Conservation (phyloP, 2,329 filamentous ascomycete genomes). For the Knoxdaviesia capensis region DNA sequence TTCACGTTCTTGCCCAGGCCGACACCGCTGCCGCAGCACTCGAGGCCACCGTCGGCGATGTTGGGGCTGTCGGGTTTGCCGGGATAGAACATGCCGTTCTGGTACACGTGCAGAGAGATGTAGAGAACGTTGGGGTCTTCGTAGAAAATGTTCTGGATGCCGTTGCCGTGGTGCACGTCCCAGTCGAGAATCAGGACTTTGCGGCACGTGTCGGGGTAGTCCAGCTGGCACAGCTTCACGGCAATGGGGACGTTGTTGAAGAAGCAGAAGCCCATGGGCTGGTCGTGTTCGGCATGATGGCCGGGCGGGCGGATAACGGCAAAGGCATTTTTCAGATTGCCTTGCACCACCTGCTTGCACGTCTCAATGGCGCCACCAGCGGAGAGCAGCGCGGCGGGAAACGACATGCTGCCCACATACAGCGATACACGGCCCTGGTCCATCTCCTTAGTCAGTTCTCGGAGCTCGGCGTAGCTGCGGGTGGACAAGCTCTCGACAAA, state of each 20-base stretch:
- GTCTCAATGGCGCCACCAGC: slow-evolving; percentile 91
- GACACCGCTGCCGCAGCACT: slow-evolving; percentile 33
- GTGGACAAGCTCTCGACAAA: slow-evolving; percentile 47
- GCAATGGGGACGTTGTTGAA: slow-evolving; percentile 97
- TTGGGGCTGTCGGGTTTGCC: slow-evolving; percentile 35
- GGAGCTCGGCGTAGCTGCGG: slow-evolving; percentile 42
- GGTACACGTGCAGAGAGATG: slow-evolving; percentile 82
- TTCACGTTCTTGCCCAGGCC: slow-evolving; percentile 45
- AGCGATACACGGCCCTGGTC: slow-evolving; percentile 54
- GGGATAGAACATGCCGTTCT: slow-evolving; percentile 72
- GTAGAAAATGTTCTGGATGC: slow-evolving; percentile 92
- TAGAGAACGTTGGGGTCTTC: slow-evolving; percentile 88
- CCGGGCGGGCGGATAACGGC: slow-evolving; percentile 89
- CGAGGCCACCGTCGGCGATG: slow-evolving; percentile 38
- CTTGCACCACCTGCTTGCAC: slow-evolving; percentile 70
- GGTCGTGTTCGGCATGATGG: slow-evolving; percentile 76
- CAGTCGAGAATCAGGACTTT: slow-evolving; percentile 91
- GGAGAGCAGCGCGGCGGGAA: slow-evolving; percentile 61
- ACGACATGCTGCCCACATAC: slow-evolving; percentile 69
- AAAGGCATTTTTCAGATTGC: slow-evolving; percentile 80
- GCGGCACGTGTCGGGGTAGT: slow-evolving; percentile 61
- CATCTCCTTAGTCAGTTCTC: slow-evolving; percentile 39
- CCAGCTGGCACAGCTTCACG: slow-evolving; percentile 65
- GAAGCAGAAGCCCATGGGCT: slow-evolving; percentile 84
- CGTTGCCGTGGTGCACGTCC: slow-evolving; percentile 71